A percentile compares a stretch with the other conserved stretches of the same genome.
phyloP scores from a whole-genome alignment of 805 yeast species.

The Yarrowia bubula region DNA sequence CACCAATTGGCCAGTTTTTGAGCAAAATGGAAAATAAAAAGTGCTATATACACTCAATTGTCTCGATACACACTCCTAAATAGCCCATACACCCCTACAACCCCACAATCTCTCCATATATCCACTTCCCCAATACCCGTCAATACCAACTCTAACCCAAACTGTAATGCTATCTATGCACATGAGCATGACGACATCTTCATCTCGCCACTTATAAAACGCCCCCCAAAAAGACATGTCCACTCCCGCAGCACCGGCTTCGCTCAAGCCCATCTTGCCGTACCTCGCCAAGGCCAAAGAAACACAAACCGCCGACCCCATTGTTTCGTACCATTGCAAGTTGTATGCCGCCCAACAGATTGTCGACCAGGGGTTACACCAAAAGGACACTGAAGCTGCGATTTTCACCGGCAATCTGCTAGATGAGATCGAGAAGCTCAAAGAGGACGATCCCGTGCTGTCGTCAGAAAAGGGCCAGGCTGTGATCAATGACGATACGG shows the following conservation, averaged over 20 bases:
- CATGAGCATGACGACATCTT: neutral
- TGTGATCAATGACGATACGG: slow-evolving; percentile 57
- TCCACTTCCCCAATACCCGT: neutral
- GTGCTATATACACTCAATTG: no score
- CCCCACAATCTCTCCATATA: neutral
- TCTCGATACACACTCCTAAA: no score
- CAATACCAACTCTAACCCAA: neutral
- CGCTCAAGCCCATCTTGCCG: slow-evolving; percentile 35
- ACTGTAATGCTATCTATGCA: neutral
- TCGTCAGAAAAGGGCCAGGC: slow-evolving; percentile 41
- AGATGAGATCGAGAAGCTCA: slow-evolving; percentile 66
- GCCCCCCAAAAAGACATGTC: neutral
- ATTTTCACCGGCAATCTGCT: slow-evolving; percentile 58
- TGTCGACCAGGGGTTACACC: slow-evolving; percentile 58
- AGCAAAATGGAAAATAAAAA: no score
- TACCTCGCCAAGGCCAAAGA: slow-evolving; percentile 44
- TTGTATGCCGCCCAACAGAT: slow-evolving; percentile 73
- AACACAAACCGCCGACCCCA: slow-evolving; percentile 55
- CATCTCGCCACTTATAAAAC: neutral
- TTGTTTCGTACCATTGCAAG: slow-evolving; percentile 69
- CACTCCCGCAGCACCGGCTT: slow-evolving; percentile 33
- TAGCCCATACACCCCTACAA: neutral
- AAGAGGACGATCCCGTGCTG: slow-evolving; percentile 44
- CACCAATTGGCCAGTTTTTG: no score
- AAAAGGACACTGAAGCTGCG: slow-evolving; percentile 54